Base-by-base conservation (phyloP, 1,139 yeast species). In the Diutina neorugosa region DNA sequence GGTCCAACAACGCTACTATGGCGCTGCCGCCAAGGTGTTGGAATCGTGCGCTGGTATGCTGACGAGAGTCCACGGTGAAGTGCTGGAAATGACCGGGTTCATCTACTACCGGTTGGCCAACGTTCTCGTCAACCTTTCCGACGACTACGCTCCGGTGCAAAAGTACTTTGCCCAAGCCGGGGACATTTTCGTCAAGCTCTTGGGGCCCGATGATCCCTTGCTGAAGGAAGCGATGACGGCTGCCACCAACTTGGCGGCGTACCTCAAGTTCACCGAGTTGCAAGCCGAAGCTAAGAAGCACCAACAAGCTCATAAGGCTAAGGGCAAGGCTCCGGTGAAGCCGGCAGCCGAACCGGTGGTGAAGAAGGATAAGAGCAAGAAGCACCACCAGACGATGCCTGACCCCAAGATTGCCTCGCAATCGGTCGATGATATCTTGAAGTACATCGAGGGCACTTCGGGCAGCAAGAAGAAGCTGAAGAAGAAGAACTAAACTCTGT, bases 351-450 rank as follows among this genome's bases (percentile, higher is more conserved):
- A 71, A 68, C 25, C 52, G 50, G n/a, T 54, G 48, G 55, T 53
- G 50, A 55, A 54, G 53, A 69, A 69, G 58, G 67, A 67, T 54
- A 69, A 69, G 56, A 57, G 62, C n/a, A 61, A 60, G 42, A 55
- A 58, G 52, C 60, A 64, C 12, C 21, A 37, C 23, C 21, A 16
- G 4, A 23, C 34, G 9, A 62, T 67, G 51, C 68, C 80, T 14
- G 71, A 77, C 59, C 82, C 86, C 23, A 77, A 74, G 44, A 74
- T 84, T 58, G 83, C 84, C 14, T 68, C 70, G 53, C 74, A 81
- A 65, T 80, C 86, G 19, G 77, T 84, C 55, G 91, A 84, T 53
- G 91, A 84, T 55, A 78, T 85, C 57, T 71, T 84, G 68, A 74
- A 74, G 53, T 85, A 78, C 61, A 82, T 85, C 61, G 85, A 82